Evolutionary conservation across 139 green algal genomes (phyloP), one percentile per base, ranked within the genome.

Genomic region (Chlamydomonas asymmetrica): DNA sequence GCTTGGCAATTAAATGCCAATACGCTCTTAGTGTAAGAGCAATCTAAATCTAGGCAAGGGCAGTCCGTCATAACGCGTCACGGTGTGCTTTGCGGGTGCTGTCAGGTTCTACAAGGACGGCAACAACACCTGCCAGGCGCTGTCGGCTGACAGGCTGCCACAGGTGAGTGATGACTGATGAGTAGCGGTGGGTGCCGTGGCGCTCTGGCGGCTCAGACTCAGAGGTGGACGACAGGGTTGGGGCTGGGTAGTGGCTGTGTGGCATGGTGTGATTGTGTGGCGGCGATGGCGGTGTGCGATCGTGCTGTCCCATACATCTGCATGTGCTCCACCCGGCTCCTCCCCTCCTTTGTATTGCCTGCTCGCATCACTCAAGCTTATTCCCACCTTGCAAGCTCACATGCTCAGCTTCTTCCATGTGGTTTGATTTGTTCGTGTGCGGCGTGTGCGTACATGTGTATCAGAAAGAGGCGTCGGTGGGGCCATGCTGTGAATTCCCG

Each of bases 71-170:
- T n/a, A n/a, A n/a, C n/a, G n/a, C n/a, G n/a, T n/a, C n/a, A n/a
- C n/a, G n/a, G n/a, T n/a, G n/a, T n/a, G n/a, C n/a, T n/a, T n/a
- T n/a, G n/a, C n/a, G n/a, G n/a, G n/a, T n/a, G n/a, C n/a, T n/a
- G n/a, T n/a, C n/a, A n/a, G n/a, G n/a, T n/a, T n/a, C 18, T 75
- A 52, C 54, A 34, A 57, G 8, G 27, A 29, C 23, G 69, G 41
- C 32, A 34, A 49, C 29, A 57, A 59, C 50, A 68, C 40, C 7
- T 89, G 84, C 60, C 41, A n/a, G 38, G 5, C 41, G 4, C 52
- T 75, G 27, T 2, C 23, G n/a, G 22, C 6, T 0, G n/a, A 34
- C 5, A 43, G 20, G 43, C 56, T 89, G 66, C 73, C 73, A 1
- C 29, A 48, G 61, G 71, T 74, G 56, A 2, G 71, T 35, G 39